Evolutionary conservation across 1,284 basidiomycete genomes (phyloP).

Genomic region (Cryptococcus jaspeensis): DNA sequence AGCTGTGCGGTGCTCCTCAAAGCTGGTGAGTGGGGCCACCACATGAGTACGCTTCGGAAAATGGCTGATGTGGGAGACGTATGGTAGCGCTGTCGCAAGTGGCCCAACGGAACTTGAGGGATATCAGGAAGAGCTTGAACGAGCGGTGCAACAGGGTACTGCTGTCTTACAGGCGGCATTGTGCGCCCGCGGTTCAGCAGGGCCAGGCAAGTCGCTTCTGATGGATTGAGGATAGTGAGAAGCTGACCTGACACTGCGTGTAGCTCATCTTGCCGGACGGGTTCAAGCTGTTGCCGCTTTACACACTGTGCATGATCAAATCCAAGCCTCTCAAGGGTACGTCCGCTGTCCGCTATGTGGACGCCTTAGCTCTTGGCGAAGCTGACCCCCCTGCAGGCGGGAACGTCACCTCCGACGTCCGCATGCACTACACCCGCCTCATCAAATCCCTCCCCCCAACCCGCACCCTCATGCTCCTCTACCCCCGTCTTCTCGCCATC

Average conservation of each 20-base stretch:
- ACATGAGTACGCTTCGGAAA: background rate
- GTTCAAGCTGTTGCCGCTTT: slow-evolving; percentile 84
- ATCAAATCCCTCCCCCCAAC: slow-evolving; percentile 70
- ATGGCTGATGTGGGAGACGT: background rate
- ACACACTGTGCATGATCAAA: slow-evolving; percentile 81
- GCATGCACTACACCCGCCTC: slow-evolving; percentile 79
- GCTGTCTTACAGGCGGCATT: slow-evolving; percentile 85
- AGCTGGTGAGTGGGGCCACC: slow-evolving; percentile 62
- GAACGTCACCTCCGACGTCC: slow-evolving; percentile 87
- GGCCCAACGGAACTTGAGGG: slow-evolving; percentile 62
- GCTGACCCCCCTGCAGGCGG: slow-evolving; percentile 57
- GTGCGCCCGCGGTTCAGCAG: slow-evolving; percentile 75
- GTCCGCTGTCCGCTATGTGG: slow-evolving; percentile 9
- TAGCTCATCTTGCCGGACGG: slow-evolving; percentile 93
- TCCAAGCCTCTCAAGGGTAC: slow-evolving; percentile 86
- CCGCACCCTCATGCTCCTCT: slow-evolving; percentile 73
- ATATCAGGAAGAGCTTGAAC: slow-evolving; percentile 79
- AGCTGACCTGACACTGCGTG: background rate
- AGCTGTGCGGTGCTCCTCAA: slow-evolving; percentile 73
- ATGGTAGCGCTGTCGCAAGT: slow-evolving; percentile 67
- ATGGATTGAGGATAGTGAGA: background rate
- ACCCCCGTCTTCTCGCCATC: slow-evolving; percentile 84
- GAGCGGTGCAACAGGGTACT: slow-evolving; percentile 82
- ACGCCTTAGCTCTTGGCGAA: background rate
- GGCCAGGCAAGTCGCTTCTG: slow-evolving; percentile 65